phyloP scores from a whole-genome alignment of 73 alveolate genomes.

The Stentor roeselii region DNA sequence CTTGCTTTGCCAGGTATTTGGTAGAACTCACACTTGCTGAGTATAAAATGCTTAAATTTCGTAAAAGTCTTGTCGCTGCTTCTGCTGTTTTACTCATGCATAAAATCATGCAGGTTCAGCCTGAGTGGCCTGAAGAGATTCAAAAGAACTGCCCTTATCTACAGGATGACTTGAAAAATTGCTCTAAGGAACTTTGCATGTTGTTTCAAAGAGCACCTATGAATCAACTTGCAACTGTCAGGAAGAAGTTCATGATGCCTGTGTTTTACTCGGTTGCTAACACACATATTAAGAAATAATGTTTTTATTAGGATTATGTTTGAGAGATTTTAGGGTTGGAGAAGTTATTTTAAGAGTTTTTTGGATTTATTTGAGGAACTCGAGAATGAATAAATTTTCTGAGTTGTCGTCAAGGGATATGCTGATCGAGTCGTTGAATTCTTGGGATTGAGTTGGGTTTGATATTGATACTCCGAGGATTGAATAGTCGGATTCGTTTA shows the following conservation, averaged over 20 bases:
- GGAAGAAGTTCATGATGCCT: constrained; percentile 70
- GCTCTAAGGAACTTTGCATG: constrained; percentile 56
- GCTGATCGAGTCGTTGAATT: too few species aligned
- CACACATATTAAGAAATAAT: background rate
- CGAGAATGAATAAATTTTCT: too few species aligned
- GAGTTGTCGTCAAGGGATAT: too few species aligned
- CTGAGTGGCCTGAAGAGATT: background rate
- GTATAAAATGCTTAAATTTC: constrained; percentile 57
- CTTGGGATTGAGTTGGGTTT: too few species aligned
- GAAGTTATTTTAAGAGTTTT: too few species aligned
- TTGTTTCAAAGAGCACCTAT: constrained; percentile 48
- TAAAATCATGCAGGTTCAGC: constrained; percentile 41
- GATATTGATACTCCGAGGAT: too few species aligned
- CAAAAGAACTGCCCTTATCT: background rate
- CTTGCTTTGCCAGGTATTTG: constrained; percentile 69
- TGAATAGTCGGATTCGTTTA: too few species aligned
- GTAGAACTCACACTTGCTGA: constrained; percentile 81
- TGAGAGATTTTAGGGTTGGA: too few species aligned
- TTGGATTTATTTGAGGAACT: too few species aligned
- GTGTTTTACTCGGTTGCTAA: constrained; percentile 68
- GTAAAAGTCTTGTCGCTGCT: constrained; percentile 56
- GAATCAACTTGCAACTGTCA: constrained; percentile 61
- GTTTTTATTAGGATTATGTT: background rate
- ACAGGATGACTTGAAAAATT: constrained; percentile 24
- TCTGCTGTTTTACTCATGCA: constrained; percentile 49